Percentiles rank a stretch among this genome's conserved stretches.
phyloP scores from a whole-genome alignment of 352 stramenopile genomes.

The Aphanomyces euteiches region DNA sequence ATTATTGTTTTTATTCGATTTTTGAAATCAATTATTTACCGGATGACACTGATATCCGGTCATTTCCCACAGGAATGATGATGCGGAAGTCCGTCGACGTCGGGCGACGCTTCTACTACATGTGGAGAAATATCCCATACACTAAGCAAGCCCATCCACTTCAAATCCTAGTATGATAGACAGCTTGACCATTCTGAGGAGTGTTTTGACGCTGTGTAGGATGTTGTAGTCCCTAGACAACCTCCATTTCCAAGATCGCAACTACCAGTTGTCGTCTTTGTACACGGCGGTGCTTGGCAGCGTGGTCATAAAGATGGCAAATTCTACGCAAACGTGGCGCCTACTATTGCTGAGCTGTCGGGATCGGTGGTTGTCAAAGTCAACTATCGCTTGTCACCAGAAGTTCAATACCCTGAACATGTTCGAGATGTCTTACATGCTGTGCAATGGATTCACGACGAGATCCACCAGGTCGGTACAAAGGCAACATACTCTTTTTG shows the following conservation, averaged over 20 bases:
- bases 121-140: conserved; percentile 72
- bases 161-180: too few species aligned
- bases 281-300: conserved; percentile 82
- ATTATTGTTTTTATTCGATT: too few species aligned
- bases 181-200: neutral
- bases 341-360: conserved; percentile 50
- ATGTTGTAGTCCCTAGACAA: conserved; percentile 55
- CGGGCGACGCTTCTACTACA: conserved; percentile 13
- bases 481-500: neutral
- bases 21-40: neutral
- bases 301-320: conserved; percentile 68
- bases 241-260: conserved; percentile 33
- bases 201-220: conserved; percentile 32
- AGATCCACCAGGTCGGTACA: conserved; percentile 56
- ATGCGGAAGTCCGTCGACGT: neutral
- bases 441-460: conserved; percentile 56
- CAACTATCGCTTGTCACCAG: conserved; percentile 79
- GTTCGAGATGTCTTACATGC: conserved; percentile 56
- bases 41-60: neutral
- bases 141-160: conserved; percentile 23
- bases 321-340: conserved; percentile 61
- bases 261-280: conserved; percentile 69
- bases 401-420: conserved; percentile 69
- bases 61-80: neutral
- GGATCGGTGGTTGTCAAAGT: conserved; percentile 55